Evolutionary conservation across 1,284 basidiomycete species (phyloP).

Genomic region (Ustilago shanxiensis): DNA sequence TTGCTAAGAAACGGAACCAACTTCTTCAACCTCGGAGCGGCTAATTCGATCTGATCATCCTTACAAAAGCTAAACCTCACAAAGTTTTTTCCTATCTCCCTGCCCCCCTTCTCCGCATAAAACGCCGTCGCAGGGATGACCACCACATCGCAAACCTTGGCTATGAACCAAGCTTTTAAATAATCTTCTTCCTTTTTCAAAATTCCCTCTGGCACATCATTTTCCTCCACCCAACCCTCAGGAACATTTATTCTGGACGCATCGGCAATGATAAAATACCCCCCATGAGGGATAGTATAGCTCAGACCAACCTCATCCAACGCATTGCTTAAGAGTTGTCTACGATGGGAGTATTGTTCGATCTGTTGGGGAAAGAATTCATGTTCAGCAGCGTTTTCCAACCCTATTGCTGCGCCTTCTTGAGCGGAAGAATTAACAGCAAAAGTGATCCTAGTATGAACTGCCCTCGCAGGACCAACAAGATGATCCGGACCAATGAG

Average conservation of each 20-base stretch:
- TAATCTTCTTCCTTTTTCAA: slow-evolving; percentile 88
- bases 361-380: slow-evolving; percentile 85
- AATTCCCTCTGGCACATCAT: slow-evolving; percentile 81
- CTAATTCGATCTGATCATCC: slow-evolving; percentile 61
- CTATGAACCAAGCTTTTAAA: slow-evolving; percentile 74
- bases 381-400: slow-evolving; percentile 77
- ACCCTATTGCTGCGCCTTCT: slow-evolving; percentile 75
- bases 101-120: slow-evolving; percentile 52
- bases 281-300: slow-evolving; percentile 73
- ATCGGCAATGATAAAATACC: slow-evolving; percentile 75
- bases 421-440: slow-evolving; percentile 90
- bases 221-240: slow-evolving; percentile 84
- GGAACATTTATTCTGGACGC: slow-evolving; percentile 85
- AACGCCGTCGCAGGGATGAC: slow-evolving; percentile 67
- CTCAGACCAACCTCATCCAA: slow-evolving; percentile 88
- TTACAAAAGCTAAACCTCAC: slow-evolving; percentile 68
- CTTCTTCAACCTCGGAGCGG: slow-evolving; percentile 54
- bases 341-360: slow-evolving; percentile 83
- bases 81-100: slow-evolving; percentile 54
- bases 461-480: slow-evolving; percentile 87
- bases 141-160: slow-evolving; percentile 66
- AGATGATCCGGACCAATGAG: slow-evolving; percentile 87
- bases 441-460: slow-evolving; percentile 93
- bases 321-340: slow-evolving; percentile 79
- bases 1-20: slow-evolving; percentile 36